Conservation (phyloP, 352 stramenopile species). For the Aphanomyces cochlioides region DNA sequence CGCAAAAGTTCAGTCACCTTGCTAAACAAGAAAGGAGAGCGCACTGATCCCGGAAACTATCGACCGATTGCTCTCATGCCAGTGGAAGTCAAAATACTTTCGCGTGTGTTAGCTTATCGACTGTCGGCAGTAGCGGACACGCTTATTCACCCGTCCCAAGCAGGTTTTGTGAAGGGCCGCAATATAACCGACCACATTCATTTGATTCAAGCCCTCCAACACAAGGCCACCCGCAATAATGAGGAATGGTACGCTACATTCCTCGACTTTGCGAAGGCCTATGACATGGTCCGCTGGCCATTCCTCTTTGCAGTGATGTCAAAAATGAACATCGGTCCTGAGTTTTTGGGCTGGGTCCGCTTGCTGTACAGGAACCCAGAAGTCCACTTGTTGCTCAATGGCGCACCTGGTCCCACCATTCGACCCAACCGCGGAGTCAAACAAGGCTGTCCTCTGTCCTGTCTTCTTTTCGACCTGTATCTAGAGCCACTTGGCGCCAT, state of each 20-base stretch:
- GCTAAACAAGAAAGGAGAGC: background rate
- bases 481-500: conserved; percentile 27
- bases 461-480: conserved; percentile 27
- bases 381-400: conserved; percentile 29
- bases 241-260: conserved; percentile 28
- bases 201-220: conserved; percentile 30
- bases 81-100: conserved; percentile 34
- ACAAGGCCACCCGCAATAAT: conserved; percentile 17
- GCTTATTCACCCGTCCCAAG: conserved; percentile 33
- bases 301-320: conserved; percentile 32
- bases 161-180: conserved; percentile 30
- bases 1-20: background rate
- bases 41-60: background rate
- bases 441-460: conserved; percentile 31
- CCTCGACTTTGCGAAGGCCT: conserved; percentile 35
- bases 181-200: conserved; percentile 32
- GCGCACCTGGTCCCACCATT: conserved; percentile 15
- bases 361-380: conserved; percentile 29
- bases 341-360: conserved; percentile 30
- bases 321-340: conserved; percentile 30
- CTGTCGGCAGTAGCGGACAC: background rate
- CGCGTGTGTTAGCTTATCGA: background rate
- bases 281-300: conserved; percentile 33
- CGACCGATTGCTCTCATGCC: conserved; percentile 17
- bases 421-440: conserved; percentile 27